Evolutionary conservation across 345 rosid species (phyloP), one percentile per base, ranked within the genome.

Genomic region (Stellera chamaejasme): DNA sequence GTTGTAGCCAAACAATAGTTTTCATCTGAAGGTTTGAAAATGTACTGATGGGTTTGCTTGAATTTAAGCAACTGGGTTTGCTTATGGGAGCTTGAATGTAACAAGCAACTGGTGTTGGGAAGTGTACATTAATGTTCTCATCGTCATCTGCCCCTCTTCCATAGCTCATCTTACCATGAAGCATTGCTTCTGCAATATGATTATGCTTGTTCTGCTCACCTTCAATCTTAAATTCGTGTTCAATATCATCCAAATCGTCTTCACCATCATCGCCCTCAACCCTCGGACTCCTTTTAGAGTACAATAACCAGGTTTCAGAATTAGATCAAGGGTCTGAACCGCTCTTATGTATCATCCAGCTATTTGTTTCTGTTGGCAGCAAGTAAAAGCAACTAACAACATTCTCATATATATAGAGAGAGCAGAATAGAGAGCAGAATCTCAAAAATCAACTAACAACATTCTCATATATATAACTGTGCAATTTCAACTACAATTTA

Each of bases 151-250:
- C 86, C 49, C 78, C 76, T 56, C 76, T 83, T 53, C 92, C 85
- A 50, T 81, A 74, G 27, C 67, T 69, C 78, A 84, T 77, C 52
- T 81, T 85, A 95, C 97, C 86, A 68, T 92, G 75, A 68, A 86
- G 67, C 90, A 82, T 80, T 57, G 82, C 83, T 60, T 84, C 88
- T 1, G 88, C 71, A 71, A 70, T 68, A 55, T 80, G 82, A 46
- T 76, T 32, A 32, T 3, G 79, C 75, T 87, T 90, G 53, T 80
- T 92, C 46, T 63, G 80, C 55, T 74, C 76, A 55, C 63, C 61
- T 60, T 78, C 81, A 13, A 74, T 32, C 39, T 32, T 32, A 32
- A 32, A 59, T 42, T 72, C 11, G 67, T 83, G 80, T 58, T 58
- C 77, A 50, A 84, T 76, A 62, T 80, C 90, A 55, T 63, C 72